Evolutionary conservation across 305 asterid species (phyloP), one percentile per base, ranked within the genome.

Genomic region (Salvia sclarea): DNA sequence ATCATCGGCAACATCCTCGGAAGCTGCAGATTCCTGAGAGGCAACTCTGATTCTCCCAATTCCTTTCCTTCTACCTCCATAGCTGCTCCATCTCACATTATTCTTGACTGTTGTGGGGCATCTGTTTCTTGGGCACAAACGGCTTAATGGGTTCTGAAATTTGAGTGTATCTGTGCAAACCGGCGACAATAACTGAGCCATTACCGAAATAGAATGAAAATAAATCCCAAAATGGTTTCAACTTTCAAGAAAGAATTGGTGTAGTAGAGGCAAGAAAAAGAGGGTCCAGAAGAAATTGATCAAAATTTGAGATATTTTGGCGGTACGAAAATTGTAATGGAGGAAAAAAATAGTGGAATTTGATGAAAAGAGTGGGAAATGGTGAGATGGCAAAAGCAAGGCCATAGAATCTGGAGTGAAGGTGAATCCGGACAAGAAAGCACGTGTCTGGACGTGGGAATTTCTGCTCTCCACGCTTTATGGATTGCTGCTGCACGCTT

Each of bases 111-210:
- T 25, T 11, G 75, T 10, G 4, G 78, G 69, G 33, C 68, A 75
- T 74, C 73, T 83, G 64, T 75, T 88, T 67, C 86, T 83, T 56
- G 90, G 72, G 64, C 80, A 60, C 12, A 85, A 85, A 68, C 48
- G 76, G 30, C 68, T 85, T 37, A 61, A 38, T 54, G 84, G 84
- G 67, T 75, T 82, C 2, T 86, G 89, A 55, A 85, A 83, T 82
- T 88, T 88, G 62, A 87, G 81, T n/a, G 85, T 16, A 71, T 93
- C 93, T 24, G 94, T 82, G 63, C 88, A 88, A 43, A 88, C 94
- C 35, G 97, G 95, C 18, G 96, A 80, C 52, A 90, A 49, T 22
- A 90, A 70, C 67, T 83, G 91, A 81, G 95, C 97, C 98, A 90
- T 89, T 25, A 24, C 56, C 73, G 24, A 68, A 16, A 45, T 68